A percentile compares a stretch with the other conserved stretches of the same genome.
These are phyloP conservation scores for Lophiotrema nucula DNA, from an alignment of 495 filamentous ascomycete species.

Conservation along the genomic window DNA sequence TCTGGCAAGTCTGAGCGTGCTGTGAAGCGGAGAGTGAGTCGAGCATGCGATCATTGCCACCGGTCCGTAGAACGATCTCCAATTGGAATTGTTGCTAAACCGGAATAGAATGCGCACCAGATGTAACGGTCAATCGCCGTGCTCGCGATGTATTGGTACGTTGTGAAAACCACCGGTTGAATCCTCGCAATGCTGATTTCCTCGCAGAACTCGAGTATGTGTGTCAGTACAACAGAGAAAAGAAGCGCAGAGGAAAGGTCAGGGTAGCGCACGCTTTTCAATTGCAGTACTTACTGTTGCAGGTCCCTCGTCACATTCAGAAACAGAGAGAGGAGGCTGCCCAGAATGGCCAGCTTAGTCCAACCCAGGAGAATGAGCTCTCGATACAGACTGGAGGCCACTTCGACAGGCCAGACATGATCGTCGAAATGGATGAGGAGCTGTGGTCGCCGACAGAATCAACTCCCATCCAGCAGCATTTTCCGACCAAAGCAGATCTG, in stretches of 20 bases:
- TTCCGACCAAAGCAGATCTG: conserved; percentile 15
- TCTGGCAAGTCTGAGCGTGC: conserved; percentile 12
- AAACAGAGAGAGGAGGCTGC: conserved; percentile 28
- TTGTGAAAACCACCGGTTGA: neutral
- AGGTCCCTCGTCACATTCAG: conserved; percentile 31
- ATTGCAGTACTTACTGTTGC: neutral
- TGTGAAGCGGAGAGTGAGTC: conserved; percentile 30
- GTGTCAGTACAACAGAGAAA: conserved; percentile 28
- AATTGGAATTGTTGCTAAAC: neutral
- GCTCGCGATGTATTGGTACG: conserved; percentile 33
- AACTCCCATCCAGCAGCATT: conserved; percentile 22
- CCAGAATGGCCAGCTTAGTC: conserved; percentile 3
- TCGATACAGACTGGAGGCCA: conserved; percentile 16
- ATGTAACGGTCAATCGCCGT: conserved; percentile 32
- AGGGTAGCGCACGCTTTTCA: neutral
- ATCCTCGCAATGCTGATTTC: neutral
- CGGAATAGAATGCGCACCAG: conserved; percentile 14
- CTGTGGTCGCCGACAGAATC: conserved; percentile 25
- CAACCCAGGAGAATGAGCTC: conserved; percentile 10
- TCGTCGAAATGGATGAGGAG: conserved; percentile 26
- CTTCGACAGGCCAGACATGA: conserved; percentile 8
- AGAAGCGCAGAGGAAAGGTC: conserved; percentile 31
- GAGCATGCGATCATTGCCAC: conserved; percentile 34
- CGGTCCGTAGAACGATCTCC: neutral
- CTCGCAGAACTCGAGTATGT: conserved; percentile 28